phyloP scores from a whole-genome alignment of 495 filamentous ascomycete species.

The Penicillium chermesinum region DNA sequence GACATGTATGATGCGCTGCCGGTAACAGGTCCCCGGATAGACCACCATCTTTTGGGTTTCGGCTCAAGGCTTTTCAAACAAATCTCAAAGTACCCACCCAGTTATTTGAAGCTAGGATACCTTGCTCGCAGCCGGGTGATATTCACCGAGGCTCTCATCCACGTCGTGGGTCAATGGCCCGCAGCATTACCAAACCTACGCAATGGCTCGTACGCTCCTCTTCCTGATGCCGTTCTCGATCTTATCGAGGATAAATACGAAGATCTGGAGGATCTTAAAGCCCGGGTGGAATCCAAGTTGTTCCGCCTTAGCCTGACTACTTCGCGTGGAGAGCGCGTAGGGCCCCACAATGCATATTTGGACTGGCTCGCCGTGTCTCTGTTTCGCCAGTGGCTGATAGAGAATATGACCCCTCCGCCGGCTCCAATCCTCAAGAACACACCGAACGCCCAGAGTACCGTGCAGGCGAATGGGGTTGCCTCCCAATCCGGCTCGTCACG shows the following conservation, averaged over 20 bases:
- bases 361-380: constrained; percentile 83
- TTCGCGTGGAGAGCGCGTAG: constrained; percentile 73
- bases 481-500: constrained; percentile 19
- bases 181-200: constrained; percentile 69
- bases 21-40: constrained; percentile 83
- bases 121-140: constrained; percentile 78
- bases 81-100: constrained; percentile 88
- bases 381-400: constrained; percentile 86
- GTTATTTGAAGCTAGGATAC: constrained; percentile 85
- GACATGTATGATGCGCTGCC: constrained; percentile 89
- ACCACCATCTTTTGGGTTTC: constrained; percentile 89
- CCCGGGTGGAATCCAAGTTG: constrained; percentile 65
- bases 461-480: constrained; percentile 23
- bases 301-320: constrained; percentile 77
- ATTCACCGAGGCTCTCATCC: constrained; percentile 82
- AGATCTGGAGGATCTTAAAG: constrained; percentile 67
- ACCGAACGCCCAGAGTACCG: constrained; percentile 12
- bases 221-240: constrained; percentile 71
- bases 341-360: constrained; percentile 68
- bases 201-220: constrained; percentile 47
- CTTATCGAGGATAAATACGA: constrained; percentile 88
- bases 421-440: constrained; percentile 43
- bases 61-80: constrained; percentile 86
- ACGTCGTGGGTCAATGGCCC: constrained; percentile 91
- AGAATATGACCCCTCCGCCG: constrained; percentile 71